A percentile compares a stretch with the other conserved stretches of the same genome.
phyloP scores from a whole-genome alignment of 345 rosid species.

The Salix exigua region DNA sequence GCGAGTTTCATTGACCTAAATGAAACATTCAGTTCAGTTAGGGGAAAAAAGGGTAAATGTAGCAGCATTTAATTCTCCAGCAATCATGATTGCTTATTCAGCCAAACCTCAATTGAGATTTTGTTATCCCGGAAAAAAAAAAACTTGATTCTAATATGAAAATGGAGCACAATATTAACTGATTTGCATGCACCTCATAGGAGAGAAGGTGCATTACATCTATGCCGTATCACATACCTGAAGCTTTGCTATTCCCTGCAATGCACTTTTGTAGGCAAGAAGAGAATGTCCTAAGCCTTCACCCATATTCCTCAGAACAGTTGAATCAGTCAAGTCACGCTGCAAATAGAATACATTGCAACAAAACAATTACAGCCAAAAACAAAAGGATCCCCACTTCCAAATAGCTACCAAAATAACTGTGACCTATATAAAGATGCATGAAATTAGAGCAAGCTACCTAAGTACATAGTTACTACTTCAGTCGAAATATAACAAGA shows the following conservation, averaged over 20 bases:
- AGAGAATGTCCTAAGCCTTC: slow-evolving; percentile 93
- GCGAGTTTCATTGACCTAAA: slow-evolving; percentile 76
- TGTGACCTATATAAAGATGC: not conserved
- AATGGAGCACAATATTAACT: slow-evolving; percentile 5
- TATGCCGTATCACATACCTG: slow-evolving; percentile 46
- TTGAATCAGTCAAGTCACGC: slow-evolving; percentile 96
- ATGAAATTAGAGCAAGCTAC: not conserved
- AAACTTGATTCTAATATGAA: not conserved
- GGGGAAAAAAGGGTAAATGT: not conserved
- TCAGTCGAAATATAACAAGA: not conserved
- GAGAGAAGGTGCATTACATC: not conserved
- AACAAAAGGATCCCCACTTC: not conserved
- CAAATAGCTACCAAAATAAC: not conserved
- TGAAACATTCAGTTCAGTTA: not conserved
- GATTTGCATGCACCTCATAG: not conserved
- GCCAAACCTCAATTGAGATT: not conserved
- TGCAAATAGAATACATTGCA: slow-evolving; percentile 30
- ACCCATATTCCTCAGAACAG: slow-evolving; percentile 90
- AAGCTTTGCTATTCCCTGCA: slow-evolving; percentile 83
- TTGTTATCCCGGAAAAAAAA: not conserved
- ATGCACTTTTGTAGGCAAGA: slow-evolving; percentile 84
- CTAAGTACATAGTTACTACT: not conserved
- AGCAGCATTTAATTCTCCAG: not conserved
- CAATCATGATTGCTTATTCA: not conserved
- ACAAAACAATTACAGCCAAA: slow-evolving; percentile 3